phyloP scores from a whole-genome alignment of 371 early-diverging fungal genomes.

The Dichotomocladium elegans region DNA sequence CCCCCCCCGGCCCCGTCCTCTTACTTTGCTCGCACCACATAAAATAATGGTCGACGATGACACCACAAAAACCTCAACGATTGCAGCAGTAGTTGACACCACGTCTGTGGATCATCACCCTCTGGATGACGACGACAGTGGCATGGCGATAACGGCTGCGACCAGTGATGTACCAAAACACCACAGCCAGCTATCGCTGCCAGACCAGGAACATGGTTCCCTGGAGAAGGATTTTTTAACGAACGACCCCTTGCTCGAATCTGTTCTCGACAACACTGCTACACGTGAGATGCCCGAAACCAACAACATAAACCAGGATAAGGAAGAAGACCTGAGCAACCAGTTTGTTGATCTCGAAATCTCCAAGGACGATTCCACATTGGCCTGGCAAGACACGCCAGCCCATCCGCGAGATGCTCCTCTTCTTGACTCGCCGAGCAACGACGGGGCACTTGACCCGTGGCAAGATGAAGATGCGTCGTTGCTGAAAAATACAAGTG shows the following conservation, averaged over 20 bases:
- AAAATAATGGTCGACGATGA: no score
- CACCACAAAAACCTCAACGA: no score
- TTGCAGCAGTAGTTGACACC: no score
- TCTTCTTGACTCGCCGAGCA: not conserved
- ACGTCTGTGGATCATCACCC: no score
- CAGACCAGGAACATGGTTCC: no score
- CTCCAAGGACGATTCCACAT: not conserved
- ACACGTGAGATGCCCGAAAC: not conserved
- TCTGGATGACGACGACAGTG: no score
- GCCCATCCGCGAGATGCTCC: not conserved
- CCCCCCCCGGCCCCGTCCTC: not conserved
- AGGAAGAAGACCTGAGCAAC: not conserved
- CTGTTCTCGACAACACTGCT: not conserved
- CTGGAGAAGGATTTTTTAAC: not conserved
- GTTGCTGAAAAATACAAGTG: slow-evolving; percentile 16
- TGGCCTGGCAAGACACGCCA: not conserved
- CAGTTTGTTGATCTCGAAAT: not conserved
- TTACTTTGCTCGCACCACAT: not conserved
- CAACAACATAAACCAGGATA: not conserved
- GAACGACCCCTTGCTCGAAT: not conserved
- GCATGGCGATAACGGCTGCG: no score
- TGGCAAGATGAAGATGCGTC: slow-evolving; percentile 15
- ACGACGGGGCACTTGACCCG: not conserved
- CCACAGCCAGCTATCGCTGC: no score
- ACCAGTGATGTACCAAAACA: no score